phyloP scores from a whole-genome alignment of 2,329 filamentous ascomycete species.

The Exophiala spinifera region DNA sequence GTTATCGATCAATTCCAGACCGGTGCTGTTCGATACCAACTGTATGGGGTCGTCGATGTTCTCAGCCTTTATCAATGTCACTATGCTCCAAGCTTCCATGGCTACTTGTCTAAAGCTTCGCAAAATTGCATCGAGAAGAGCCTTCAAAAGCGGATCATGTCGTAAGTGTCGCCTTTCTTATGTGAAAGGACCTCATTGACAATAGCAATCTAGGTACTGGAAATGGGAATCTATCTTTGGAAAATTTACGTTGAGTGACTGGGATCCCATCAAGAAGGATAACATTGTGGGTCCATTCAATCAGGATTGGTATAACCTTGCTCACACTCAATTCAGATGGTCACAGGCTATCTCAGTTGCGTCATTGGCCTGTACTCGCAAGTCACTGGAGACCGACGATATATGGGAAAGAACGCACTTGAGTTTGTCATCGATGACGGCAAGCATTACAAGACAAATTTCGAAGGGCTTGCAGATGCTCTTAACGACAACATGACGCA shows the following conservation, averaged over 20 bases:
- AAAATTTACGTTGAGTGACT: constrained; percentile 19
- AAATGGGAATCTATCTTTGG: constrained; percentile 19
- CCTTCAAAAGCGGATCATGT: constrained; percentile 16
- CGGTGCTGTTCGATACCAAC: constrained; percentile 19
- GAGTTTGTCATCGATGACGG: too few relatives aligned
- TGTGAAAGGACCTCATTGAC: too few relatives aligned
- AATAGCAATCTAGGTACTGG: constrained; percentile 7
- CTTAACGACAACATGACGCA: constrained; percentile 10
- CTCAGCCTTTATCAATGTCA: constrained; percentile 12
- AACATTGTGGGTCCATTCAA: constrained; percentile 12
- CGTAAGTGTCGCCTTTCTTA: constrained; percentile 13
- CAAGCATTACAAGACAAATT: background rate
- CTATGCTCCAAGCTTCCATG: constrained; percentile 19
- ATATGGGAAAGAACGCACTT: background rate
- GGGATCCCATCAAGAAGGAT: constrained; percentile 20
- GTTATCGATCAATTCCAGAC: constrained; percentile 24
- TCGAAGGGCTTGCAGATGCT: constrained; percentile 7
- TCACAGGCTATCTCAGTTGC: constrained; percentile 19
- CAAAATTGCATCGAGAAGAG: constrained; percentile 20
- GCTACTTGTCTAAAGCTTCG: constrained; percentile 17
- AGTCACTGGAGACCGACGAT: constrained; percentile 17
- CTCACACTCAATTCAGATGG: too few relatives aligned
- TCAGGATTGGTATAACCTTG: too few relatives aligned
- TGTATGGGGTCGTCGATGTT: constrained; percentile 12
- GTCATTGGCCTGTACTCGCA: constrained; percentile 20